Percentiles rank a stretch among this genome's conserved stretches.
These are phyloP conservation scores for Candida glaebosa DNA, from an alignment of 805 yeast genomes.

Conservation along the genomic window DNA sequence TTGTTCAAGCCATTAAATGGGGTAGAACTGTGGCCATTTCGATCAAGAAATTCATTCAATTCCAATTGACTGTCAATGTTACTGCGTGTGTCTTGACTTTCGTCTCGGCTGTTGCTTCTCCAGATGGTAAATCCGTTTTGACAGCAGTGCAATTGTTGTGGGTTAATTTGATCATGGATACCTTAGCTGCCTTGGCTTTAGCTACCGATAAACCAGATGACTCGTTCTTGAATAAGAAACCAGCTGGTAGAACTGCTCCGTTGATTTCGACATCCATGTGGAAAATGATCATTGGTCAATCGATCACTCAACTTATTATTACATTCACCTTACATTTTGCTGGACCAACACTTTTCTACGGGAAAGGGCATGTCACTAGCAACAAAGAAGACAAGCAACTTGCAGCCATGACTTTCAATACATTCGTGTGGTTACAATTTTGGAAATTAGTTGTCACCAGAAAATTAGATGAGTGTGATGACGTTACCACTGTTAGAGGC, in stretches of 20 bases:
- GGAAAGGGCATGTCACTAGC: constrained; percentile 19
- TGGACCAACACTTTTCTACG: constrained; percentile 56
- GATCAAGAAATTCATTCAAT: constrained; percentile 92
- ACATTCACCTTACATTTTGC: constrained; percentile 82
- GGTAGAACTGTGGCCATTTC: constrained; percentile 96
- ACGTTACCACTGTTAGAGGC: constrained; percentile 50
- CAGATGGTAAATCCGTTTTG: constrained; percentile 77
- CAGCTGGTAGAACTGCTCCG: constrained; percentile 76
- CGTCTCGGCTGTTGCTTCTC: constrained; percentile 84
- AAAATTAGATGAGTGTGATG: constrained; percentile 84
- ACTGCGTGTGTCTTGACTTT: constrained; percentile 96
- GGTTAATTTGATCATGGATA: constrained; percentile 98
- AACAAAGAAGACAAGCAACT: constrained; percentile 55
- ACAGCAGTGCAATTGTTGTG: constrained; percentile 97
- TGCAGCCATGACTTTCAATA: constrained; percentile 84
- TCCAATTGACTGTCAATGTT: constrained; percentile 92
- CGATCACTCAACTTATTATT: constrained; percentile 69
- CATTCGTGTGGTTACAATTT: constrained; percentile 97
- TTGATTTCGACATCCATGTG: constrained; percentile 91
- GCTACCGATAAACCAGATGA: constrained; percentile 97
- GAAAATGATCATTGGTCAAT: constrained; percentile 96
- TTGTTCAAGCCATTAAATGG: constrained; percentile 97
- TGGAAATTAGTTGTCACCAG: constrained; percentile 90
- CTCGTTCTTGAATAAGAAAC: constrained; percentile 71
- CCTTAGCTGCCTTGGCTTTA: constrained; percentile 93